These are phyloP conservation scores for Cercospora citrullina DNA, from an alignment of 2,329 filamentous ascomycete genomes.

Conservation along the genomic window DNA sequence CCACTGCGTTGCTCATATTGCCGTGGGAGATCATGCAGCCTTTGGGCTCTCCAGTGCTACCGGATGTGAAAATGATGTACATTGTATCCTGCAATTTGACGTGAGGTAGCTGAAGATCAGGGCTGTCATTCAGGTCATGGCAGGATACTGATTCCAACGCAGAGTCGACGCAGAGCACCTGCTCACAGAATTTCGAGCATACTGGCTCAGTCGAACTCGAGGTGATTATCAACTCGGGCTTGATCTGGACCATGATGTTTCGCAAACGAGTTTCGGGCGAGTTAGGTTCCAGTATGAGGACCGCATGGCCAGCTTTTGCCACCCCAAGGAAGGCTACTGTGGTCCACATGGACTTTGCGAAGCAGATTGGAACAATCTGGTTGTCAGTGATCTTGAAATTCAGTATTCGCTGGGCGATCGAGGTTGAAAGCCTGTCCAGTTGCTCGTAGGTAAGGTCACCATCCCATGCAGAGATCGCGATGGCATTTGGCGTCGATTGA, in stretches of 20 bases:
- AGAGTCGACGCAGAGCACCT: not conserved
- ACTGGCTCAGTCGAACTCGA: not conserved
- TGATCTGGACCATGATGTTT: conserved; percentile 32
- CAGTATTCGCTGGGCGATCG: conserved; percentile 1
- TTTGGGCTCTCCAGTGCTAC: conserved; percentile 50
- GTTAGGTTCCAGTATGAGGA: conserved; percentile 24
- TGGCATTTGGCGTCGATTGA: not conserved
- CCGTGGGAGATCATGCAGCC: conserved; percentile 18
- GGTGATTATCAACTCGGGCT: conserved; percentile 23
- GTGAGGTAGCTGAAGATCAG: not conserved
- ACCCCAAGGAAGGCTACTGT: conserved; percentile 31
- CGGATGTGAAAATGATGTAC: conserved; percentile 40
- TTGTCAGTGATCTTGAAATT: not conserved
- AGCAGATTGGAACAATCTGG: conserved; percentile 31
- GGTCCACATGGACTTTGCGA: conserved; percentile 35
- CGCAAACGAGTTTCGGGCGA: conserved; percentile 32
- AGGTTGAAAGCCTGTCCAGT: conserved; percentile 18
- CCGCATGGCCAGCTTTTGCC: conserved; percentile 37
- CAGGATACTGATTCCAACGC: not conserved
- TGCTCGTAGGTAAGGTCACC: conserved; percentile 34
- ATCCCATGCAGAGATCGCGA: conserved; percentile 32
- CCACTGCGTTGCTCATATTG: conserved; percentile 14
- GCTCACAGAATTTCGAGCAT: not conserved
- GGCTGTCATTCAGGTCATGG: not conserved
- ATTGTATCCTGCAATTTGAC: conserved; percentile 5